These are phyloP conservation scores for Plasmodium inui DNA, from an alignment of 169 alveolate genomes.

Conservation along the genomic window DNA sequence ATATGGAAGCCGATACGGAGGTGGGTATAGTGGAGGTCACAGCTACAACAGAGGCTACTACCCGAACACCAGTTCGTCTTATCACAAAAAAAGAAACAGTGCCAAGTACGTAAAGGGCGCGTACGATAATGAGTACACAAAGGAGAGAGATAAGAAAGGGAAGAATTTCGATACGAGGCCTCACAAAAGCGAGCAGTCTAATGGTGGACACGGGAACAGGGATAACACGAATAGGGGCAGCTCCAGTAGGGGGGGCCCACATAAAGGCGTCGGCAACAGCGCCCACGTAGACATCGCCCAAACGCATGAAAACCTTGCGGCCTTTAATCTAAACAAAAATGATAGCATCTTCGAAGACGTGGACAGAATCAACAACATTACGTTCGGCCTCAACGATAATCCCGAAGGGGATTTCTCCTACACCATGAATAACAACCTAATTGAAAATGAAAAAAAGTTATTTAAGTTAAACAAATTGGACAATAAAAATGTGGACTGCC, in stretches of 20 bases:
- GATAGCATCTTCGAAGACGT: conserved; percentile 62
- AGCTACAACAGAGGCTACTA: conserved; percentile 23
- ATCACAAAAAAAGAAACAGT: conserved; percentile 29
- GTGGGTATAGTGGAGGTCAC: background rate
- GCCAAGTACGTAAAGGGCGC: conserved; percentile 20
- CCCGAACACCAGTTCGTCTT: background rate
- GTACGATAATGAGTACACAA: conserved; percentile 37
- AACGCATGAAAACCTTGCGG: background rate
- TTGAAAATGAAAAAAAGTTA: conserved; percentile 75
- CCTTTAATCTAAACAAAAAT: conserved; percentile 7
- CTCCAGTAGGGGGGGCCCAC: background rate
- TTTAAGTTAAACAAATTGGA: conserved; percentile 40
- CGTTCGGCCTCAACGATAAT: conserved; percentile 58
- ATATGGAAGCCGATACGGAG: background rate
- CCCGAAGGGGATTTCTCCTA: conserved; percentile 42
- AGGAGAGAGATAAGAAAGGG: conserved; percentile 14
- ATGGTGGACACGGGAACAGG: background rate
- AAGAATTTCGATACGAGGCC: background rate
- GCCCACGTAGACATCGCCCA: background rate
- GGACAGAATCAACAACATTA: conserved; percentile 55
- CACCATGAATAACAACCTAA: conserved; percentile 56
- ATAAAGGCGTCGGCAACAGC: background rate
- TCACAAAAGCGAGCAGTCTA: background rate
- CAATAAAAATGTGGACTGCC: conserved; percentile 3
- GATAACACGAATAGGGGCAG: background rate